These are phyloP conservation scores for Acacia melanoxylon DNA, from an alignment of 306 rosid species.

Conservation along the genomic window DNA sequence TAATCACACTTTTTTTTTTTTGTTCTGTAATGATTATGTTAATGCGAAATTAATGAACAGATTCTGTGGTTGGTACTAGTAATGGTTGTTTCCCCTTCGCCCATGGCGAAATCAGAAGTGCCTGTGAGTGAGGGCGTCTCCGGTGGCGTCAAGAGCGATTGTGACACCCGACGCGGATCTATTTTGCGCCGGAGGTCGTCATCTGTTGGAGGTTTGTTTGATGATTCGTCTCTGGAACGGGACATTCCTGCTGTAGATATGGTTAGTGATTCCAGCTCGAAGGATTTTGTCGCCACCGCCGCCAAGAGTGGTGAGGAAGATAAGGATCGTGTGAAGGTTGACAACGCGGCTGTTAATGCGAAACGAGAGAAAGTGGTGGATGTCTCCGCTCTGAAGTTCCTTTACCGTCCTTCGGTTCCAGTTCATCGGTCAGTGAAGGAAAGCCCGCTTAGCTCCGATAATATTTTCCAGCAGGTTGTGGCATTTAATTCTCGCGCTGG, in stretches of 20 bases:
- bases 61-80: neutral
- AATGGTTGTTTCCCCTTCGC: constrained; percentile 6
- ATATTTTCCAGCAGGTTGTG: constrained; percentile 79
- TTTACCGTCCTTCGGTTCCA: constrained; percentile 71
- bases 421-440: constrained; percentile 80
- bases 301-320: constrained; percentile 34
- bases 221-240: constrained; percentile 35
- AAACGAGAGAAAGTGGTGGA: constrained; percentile 29
- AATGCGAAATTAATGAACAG: neutral
- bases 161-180: constrained; percentile 41
- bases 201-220: constrained; percentile 25
- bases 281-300: constrained; percentile 16
- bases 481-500: neutral
- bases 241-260: constrained; percentile 35
- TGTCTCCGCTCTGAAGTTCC: constrained; percentile 36
- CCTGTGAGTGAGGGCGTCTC: constrained; percentile 32
- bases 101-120: constrained; percentile 63
- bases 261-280: constrained; percentile 37
- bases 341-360: constrained; percentile 11
- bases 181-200: constrained; percentile 52
- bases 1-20: neutral
- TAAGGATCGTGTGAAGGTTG: constrained; percentile 30
- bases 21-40: neutral
- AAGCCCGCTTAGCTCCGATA: constrained; percentile 92
- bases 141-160: neutral